A percentile compares a stretch with the other conserved stretches of the same genome.
Conservation (phyloP, 176 grass and related monocot genomes). For the Chloris gayana region DNA sequence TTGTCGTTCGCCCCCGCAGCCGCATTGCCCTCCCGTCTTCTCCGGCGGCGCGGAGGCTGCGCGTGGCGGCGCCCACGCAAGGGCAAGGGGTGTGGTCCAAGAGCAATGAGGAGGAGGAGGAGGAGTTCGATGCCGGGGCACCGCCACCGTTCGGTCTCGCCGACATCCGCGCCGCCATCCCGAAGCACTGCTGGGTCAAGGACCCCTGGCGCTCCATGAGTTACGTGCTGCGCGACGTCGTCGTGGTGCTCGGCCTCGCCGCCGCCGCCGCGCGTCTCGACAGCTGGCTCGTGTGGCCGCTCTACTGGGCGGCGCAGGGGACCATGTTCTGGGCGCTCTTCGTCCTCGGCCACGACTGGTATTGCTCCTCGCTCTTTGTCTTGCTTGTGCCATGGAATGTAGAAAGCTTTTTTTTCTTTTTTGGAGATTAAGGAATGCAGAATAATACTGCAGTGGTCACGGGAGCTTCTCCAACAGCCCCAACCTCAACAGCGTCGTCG, state of each 20-base stretch:
- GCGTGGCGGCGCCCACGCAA: slow-evolving; percentile 32
- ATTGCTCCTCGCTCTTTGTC: not conserved
- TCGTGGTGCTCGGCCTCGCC: slow-evolving; percentile 56
- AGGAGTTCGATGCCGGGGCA: slow-evolving; percentile 55
- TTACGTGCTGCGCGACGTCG: slow-evolving; percentile 65
- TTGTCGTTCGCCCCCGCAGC: slow-evolving; percentile 15
- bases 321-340: slow-evolving; percentile 93
- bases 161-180: slow-evolving; percentile 75
- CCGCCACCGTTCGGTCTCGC: slow-evolving; percentile 71
- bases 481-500: slow-evolving; percentile 58
- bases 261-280: slow-evolving; percentile 62
- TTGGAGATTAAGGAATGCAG: no score
- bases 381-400: no score
- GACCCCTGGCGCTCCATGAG: slow-evolving; percentile 68
- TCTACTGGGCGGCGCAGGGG: slow-evolving; percentile 87
- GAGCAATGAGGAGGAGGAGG: not conserved
- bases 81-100: not conserved
- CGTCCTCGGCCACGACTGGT: slow-evolving; percentile 88
- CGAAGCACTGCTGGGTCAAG: slow-evolving; percentile 82
- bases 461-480: not conserved
- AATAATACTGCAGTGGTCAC: not conserved
- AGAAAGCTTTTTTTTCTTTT: no score
- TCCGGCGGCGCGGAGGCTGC: slow-evolving; percentile 1
- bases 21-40: slow-evolving; percentile 31
- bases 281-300: slow-evolving; percentile 63